Evolutionary conservation across 2,329 filamentous ascomycete genomes (phyloP), one percentile per base, ranked within the genome.

Genomic region (Apiospora saccharicola): DNA sequence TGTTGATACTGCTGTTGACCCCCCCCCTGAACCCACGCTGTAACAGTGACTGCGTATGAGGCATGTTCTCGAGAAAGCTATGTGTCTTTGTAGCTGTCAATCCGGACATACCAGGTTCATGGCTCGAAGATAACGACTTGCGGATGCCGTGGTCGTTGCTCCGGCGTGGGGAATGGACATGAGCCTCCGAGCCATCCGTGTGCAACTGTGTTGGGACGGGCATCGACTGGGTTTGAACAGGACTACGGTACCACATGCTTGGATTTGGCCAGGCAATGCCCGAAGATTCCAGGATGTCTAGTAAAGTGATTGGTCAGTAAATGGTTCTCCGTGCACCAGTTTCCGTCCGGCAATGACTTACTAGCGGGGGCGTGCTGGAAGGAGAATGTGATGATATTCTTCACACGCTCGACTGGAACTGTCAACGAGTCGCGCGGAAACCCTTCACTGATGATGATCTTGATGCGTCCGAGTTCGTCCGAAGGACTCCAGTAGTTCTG

Each of bases 361-460:
- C 94, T 88, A 71, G 93, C 83, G 0, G 94, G 94, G 46, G 93
- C 94, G 84, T 96, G 93, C 78, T 96, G 93, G 77, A 97, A 97
- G 0, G 94, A 92, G 81, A 97, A 96, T 19, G 89, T 89, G 34
- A 95, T 89, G 64, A 94, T 82, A 77, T 95, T 94, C 78, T 92
- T 93, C 74, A 93, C 84, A 53, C 90, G 85, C 76, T 94, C 90
- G 75, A 93, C 90, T 0, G 90, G 88, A 57, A 84, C 81, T 2
- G 84, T 82, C 0, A 83, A 71, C 2, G 84, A 88, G 73, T 88
- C 85, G 49, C 90, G 85, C 13, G 87, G 85, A 72, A 94, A 90
- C 0, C 93, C 91, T 79, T 96, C 94, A 68, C 92, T 91, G 72
- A 97, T 88, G 71, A 95, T 81, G 37, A 97, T 81, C 79, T 92